These are phyloP conservation scores for Paracoccidioides brasiliensis DNA, from an alignment of 2,329 filamentous ascomycete species.

Conservation along the genomic window DNA sequence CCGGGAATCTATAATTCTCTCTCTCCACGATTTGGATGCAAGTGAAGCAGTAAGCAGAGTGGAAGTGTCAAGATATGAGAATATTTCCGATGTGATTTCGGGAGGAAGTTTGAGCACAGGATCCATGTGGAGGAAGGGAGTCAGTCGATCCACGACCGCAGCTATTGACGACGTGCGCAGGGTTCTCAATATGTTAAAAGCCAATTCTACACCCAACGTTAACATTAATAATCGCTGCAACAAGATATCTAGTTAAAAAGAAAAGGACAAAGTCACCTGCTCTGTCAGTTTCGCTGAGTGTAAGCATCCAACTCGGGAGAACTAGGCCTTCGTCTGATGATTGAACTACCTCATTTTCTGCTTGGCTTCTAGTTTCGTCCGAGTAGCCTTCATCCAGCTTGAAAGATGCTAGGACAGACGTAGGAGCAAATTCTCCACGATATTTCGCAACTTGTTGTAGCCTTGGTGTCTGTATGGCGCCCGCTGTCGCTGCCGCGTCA, in stretches of 20 bases:
- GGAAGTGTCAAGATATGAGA: constrained; percentile 69
- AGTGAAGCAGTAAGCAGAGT: constrained; percentile 69
- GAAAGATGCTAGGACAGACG: constrained; percentile 30
- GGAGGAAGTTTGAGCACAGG: constrained; percentile 74
- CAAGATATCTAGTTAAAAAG: not conserved
- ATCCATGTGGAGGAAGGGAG: constrained; percentile 80
- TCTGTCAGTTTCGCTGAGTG: constrained; percentile 41
- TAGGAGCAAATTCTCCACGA: constrained; percentile 17
- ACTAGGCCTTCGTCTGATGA: constrained; percentile 27
- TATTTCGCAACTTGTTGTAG: constrained; percentile 17
- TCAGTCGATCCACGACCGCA: constrained; percentile 65
- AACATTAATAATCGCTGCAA: not conserved
- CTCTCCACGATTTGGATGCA: constrained; percentile 71
- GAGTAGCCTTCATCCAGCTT: constrained; percentile 78
- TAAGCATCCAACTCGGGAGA: constrained; percentile 43
- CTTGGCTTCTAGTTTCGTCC: constrained; percentile 49
- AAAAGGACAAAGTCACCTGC: constrained; percentile 33
- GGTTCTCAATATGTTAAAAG: constrained; percentile 62
- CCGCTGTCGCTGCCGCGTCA: constrained; percentile 14
- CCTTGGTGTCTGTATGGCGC: constrained; percentile 14
- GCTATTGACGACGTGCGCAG: constrained; percentile 70
- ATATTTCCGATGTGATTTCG: constrained; percentile 81
- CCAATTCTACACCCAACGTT: constrained; percentile 49
- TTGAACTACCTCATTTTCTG: constrained; percentile 28
- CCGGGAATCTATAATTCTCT: constrained; percentile 65